Conservation (phyloP, 805 yeast species). For the Kodamaea lidongshanica region DNA sequence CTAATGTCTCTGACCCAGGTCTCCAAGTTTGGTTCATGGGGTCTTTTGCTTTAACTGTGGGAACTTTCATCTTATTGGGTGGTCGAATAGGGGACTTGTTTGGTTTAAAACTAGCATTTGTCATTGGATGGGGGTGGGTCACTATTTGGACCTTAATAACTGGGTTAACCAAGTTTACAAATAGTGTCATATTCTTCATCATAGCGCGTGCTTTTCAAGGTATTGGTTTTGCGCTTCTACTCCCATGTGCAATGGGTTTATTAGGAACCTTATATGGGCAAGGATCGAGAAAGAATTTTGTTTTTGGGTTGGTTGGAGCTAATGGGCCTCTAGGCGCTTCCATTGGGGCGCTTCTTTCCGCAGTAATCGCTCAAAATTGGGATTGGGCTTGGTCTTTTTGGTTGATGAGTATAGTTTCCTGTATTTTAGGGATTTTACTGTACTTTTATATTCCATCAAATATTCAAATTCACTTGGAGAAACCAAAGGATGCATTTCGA, state of each 20-base stretch:
- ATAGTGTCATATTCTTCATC: slow-evolving; percentile 43
- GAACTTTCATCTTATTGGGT: slow-evolving; percentile 62
- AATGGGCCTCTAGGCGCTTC: slow-evolving; percentile 60
- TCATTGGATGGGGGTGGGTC: slow-evolving; percentile 52
- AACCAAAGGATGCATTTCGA: slow-evolving; percentile 10
- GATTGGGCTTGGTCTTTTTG: slow-evolving; percentile 64
- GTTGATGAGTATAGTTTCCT: slow-evolving; percentile 37
- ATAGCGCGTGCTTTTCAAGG: slow-evolving; percentile 53
- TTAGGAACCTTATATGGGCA: slow-evolving; percentile 37
- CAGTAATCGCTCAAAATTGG: slow-evolving; percentile 38
- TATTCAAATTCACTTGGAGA: slow-evolving; percentile 3
- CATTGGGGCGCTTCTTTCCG: slow-evolving; percentile 48
- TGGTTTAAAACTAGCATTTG: slow-evolving; percentile 52
- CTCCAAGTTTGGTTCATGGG: slow-evolving; percentile 55
- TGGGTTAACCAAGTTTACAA: slow-evolving; percentile 51
- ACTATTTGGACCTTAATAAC: slow-evolving; percentile 53
- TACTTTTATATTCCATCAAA: slow-evolving; percentile 24
- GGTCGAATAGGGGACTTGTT: slow-evolving; percentile 70
- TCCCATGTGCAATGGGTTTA: slow-evolving; percentile 59
- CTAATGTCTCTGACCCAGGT: slow-evolving; percentile 6
- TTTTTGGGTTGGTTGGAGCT: slow-evolving; percentile 52
- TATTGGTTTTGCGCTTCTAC: slow-evolving; percentile 51
- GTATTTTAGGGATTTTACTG: slow-evolving; percentile 25
- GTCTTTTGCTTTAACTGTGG: slow-evolving; percentile 62
- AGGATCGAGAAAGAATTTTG: slow-evolving; percentile 47